Evolutionary conservation across 2,329 filamentous ascomycete genomes (phyloP).

Genomic region (Myriosclerotinia curreyana): DNA sequence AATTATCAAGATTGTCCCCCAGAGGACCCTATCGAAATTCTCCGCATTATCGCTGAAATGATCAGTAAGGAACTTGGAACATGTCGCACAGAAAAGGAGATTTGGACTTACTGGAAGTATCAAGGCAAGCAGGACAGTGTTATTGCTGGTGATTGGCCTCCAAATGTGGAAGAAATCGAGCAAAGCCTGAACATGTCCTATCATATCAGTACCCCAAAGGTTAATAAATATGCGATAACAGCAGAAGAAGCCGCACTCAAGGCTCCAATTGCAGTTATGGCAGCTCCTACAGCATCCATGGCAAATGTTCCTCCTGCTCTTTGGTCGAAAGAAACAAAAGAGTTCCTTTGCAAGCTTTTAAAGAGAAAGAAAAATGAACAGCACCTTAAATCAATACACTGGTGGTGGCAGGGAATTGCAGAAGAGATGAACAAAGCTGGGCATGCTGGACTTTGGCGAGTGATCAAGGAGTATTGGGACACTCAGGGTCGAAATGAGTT

Average conservation of each 20-base stretch:
- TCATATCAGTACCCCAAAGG: background rate
- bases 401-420: background rate
- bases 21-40: background rate
- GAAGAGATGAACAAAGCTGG: background rate
- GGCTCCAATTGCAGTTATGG: background rate
- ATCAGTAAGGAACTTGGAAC: background rate
- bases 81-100: background rate
- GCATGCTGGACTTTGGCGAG: background rate
- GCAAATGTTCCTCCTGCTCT: background rate
- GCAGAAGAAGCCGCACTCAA: background rate
- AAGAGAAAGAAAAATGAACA: background rate
- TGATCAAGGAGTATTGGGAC: slow-evolving; percentile 2
- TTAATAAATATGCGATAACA: background rate
- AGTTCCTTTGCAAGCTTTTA: background rate
- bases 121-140: background rate
- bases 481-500: background rate
- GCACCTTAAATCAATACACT: background rate
- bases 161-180: background rate
- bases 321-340: background rate
- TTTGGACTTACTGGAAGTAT: slow-evolving; percentile 3
- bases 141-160: background rate
- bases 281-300: background rate
- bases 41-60: background rate
- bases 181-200: background rate
- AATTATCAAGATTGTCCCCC: background rate